Conservation (phyloP, 1,284 basidiomycete genomes). For the Mycena citricolor region DNA sequence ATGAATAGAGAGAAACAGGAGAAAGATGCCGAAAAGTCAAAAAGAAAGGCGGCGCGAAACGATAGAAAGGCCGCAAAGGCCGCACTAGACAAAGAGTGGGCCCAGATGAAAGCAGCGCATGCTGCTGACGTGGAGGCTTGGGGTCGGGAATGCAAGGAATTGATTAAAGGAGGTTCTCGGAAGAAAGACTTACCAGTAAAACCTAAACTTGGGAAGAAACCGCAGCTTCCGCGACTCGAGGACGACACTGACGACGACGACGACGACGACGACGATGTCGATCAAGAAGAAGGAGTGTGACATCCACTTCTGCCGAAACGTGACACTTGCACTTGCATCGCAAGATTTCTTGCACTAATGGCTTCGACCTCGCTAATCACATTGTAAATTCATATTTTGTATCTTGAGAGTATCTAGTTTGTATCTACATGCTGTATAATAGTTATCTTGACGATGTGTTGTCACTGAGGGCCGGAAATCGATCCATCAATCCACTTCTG, state of each 20-base stretch:
- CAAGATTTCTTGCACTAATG: no score
- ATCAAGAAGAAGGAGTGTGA: constrained; percentile 5
- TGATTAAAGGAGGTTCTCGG: not conserved
- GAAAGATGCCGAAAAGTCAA: constrained; percentile 5
- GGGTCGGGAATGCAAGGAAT: not conserved
- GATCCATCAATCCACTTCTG: no score
- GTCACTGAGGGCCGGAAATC: no score
- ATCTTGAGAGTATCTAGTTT: no score
- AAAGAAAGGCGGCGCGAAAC: not conserved
- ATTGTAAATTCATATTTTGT: no score
- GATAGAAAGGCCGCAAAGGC: not conserved
- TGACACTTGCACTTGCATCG: no score
- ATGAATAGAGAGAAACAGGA: not conserved
- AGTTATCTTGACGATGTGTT: no score
- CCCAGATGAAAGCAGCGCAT: not conserved
- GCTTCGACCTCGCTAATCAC: no score
- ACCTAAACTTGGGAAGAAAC: constrained; percentile 13
- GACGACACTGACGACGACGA: constrained; percentile 1
- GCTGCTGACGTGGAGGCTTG: not conserved
- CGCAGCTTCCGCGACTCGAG: constrained; percentile 1
- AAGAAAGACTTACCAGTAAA: constrained; percentile 9
- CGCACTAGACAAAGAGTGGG: constrained; percentile 4
- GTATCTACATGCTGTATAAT: no score
- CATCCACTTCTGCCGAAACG: no score
- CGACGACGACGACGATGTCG: constrained; percentile 2